These are phyloP conservation scores for Metschnikowia henanensis DNA, from an alignment of 805 yeast genomes.

Conservation along the genomic window DNA sequence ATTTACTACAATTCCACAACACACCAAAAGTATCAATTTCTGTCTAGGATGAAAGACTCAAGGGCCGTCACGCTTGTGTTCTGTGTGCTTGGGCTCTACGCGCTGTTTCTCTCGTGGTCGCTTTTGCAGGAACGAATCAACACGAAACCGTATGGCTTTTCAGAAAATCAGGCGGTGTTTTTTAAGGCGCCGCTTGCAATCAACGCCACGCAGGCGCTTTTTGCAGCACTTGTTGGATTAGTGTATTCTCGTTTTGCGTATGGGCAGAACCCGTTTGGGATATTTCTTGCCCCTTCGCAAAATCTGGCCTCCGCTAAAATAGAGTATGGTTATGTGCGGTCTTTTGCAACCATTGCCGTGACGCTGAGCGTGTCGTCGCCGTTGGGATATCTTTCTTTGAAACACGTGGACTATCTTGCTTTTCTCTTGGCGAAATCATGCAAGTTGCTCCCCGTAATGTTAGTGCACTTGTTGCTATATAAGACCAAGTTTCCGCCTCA, in stretches of 20 bases:
- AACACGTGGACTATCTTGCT: constrained; percentile 84
- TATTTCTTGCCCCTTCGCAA: constrained; percentile 4
- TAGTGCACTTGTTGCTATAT: constrained; percentile 73
- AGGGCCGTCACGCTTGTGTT: constrained; percentile 24
- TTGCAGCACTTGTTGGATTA: constrained; percentile 71
- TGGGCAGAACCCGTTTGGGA: constrained; percentile 17
- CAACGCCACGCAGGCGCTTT: constrained; percentile 68
- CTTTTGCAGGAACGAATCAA: constrained; percentile 86
- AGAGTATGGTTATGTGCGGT: constrained; percentile 19
- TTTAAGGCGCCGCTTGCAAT: constrained; percentile 82
- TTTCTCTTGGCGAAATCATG: constrained; percentile 89
- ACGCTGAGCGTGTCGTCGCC: constrained; percentile 85
- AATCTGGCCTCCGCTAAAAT: constrained; percentile 11
- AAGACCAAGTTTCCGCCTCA: constrained; percentile 67
- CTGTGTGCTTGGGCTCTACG: constrained; percentile 68
- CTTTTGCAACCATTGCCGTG: constrained; percentile 55
- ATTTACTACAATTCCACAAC: too few species aligned
- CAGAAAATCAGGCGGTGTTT: constrained; percentile 31
- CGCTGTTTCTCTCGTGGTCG: constrained; percentile 89
- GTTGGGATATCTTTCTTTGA: constrained; percentile 72
- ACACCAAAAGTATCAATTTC: not conserved
- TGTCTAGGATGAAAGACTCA: constrained; percentile 7
- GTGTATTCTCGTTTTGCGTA: constrained; percentile 46
- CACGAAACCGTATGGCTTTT: constrained; percentile 68
- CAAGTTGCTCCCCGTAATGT: constrained; percentile 91